Evolutionary conservation across 768 basidiomycete species (phyloP).

Genomic region (Pleurotus salmoneostramineus): DNA sequence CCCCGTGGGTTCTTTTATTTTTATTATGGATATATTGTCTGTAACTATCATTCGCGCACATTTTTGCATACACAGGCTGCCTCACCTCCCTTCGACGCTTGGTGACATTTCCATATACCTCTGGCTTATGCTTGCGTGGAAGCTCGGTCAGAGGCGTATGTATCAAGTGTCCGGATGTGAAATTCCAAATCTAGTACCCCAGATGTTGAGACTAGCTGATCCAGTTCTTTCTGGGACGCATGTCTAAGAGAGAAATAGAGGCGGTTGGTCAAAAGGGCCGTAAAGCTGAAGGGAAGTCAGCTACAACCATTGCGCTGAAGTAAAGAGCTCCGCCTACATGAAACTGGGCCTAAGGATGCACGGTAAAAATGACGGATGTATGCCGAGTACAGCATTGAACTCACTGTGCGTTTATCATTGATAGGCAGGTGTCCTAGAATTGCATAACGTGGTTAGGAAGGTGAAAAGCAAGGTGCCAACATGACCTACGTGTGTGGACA

Average conservation of each 20-base stretch:
- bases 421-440: background rate
- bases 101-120: too few species aligned
- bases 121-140: too few species aligned
- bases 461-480: background rate
- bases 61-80: too few species aligned
- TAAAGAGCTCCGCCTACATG: background rate
- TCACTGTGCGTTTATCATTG: background rate
- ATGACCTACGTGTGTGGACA: background rate
- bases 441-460: too few species aligned
- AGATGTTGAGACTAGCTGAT: background rate
- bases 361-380: background rate
- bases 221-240: constrained; percentile 15
- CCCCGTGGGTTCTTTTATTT: too few species aligned
- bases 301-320: background rate
- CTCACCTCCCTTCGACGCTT: too few species aligned
- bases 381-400: background rate
- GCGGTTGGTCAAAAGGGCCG: constrained; percentile 1
- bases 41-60: too few species aligned
- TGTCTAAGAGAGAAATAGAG: constrained; percentile 10
- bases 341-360: background rate
- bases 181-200: background rate
- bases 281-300: background rate
- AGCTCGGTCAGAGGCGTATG: too few species aligned
- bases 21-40: too few species aligned
- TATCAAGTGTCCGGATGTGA: too few species aligned